Evolutionary conservation across 352 stramenopile species (phyloP).

Genomic region (Nothophytophthora sp.): DNA sequence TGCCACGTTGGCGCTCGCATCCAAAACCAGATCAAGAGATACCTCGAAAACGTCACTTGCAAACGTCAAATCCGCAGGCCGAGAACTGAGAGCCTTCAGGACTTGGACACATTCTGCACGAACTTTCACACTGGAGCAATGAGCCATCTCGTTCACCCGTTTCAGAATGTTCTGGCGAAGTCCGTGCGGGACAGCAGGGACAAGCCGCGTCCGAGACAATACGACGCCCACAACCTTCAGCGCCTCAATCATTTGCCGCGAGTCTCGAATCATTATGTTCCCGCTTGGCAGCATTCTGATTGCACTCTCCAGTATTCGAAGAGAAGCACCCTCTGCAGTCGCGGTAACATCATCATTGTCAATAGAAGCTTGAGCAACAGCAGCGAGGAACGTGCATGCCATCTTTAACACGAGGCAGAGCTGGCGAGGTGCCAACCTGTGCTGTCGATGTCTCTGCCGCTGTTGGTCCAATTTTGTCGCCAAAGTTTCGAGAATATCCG

Average conservation of each 20-base stretch:
- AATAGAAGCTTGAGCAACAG: conserved; percentile 5
- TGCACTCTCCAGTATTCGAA: conserved; percentile 24
- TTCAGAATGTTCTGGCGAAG: conserved; percentile 9
- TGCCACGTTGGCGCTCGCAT: conserved; percentile 10
- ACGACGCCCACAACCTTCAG: conserved; percentile 23
- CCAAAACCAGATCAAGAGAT: conserved; percentile 25
- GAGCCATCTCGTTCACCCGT: conserved; percentile 1
- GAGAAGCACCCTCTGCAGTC: conserved; percentile 8
- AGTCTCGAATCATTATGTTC: conserved; percentile 10
- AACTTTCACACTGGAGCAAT: conserved; percentile 21
- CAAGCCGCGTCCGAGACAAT: conserved; percentile 9
- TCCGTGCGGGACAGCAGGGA: conserved; percentile 15
- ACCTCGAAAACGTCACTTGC: conserved; percentile 15
- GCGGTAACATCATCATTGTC: conserved; percentile 6
- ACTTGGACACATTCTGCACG: conserved; percentile 23
- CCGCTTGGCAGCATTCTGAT: conserved; percentile 15
- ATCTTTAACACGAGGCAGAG: conserved; percentile 36
- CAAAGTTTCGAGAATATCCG: conserved; percentile 23
- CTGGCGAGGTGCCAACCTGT: conserved; percentile 23
- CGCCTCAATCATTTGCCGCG: conserved; percentile 14
- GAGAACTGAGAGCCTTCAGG: conserved; percentile 18
- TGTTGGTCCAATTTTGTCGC: conserved; percentile 23
- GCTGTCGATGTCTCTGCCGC: conserved; percentile 9
- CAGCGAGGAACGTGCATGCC: conserved; percentile 21
- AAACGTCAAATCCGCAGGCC: conserved; percentile 7